Conservation (phyloP, 257 asterid genomes). For the Euphrasia confusa region DNA sequence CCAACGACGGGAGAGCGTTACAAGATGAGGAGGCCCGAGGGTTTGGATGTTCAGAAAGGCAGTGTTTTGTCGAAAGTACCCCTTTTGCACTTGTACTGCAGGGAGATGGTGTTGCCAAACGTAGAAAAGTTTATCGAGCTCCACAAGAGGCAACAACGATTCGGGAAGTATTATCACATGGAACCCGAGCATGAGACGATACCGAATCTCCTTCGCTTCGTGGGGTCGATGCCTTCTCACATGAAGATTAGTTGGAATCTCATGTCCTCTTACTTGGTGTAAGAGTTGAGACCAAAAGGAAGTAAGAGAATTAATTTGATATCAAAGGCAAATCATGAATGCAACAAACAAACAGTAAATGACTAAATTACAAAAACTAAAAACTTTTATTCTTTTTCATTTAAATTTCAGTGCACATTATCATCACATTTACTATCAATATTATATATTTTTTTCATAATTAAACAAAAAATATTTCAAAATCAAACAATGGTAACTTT, state of each 20-base stretch:
- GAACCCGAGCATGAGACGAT: conserved; percentile 32
- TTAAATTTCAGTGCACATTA: too few species aligned
- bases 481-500: too few species aligned
- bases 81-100: conserved; percentile 75
- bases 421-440: too few species aligned
- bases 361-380: too few species aligned
- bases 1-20: conserved; percentile 65
- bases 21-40: conserved; percentile 69
- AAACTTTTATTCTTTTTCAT: too few species aligned
- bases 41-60: conserved; percentile 90
- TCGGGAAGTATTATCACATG: not conserved
- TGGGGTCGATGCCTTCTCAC: conserved; percentile 87
- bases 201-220: conserved; percentile 64
- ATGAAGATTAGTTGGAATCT: conserved; percentile 96
- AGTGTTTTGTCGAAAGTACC: conserved; percentile 89
- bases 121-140: conserved; percentile 58
- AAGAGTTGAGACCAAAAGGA: not conserved
- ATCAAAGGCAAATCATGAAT: too few species aligned
- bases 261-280: conserved; percentile 60
- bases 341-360: too few species aligned
- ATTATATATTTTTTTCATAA: too few species aligned
- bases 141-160: conserved; percentile 27
- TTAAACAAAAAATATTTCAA: too few species aligned
- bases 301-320: too few species aligned
- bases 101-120: conserved; percentile 87